Evolutionary conservation across 1,284 basidiomycete species (phyloP), one percentile per base, ranked within the genome.

Genomic region (Ceratobasidium theobromae): DNA sequence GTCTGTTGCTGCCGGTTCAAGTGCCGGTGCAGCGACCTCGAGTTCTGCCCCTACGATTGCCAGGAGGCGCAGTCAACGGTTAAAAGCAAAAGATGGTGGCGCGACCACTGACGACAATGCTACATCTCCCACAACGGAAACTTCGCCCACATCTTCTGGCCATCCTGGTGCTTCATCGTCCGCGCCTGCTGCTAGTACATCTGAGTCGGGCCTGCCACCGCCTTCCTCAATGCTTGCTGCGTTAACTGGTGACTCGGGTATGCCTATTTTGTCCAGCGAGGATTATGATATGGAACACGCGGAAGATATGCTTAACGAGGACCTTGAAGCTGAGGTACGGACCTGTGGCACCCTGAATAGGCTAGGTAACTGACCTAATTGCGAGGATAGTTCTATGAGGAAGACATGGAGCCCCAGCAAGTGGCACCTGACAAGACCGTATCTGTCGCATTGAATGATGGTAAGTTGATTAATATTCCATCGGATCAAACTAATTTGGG

Each of bases 401-500:
- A 60, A 25, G 55, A 60, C 48, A 60, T 60, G 55, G 55, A 60
- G 30, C 55, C 55, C 25, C 55, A 60, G 25, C 55, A 60, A 21
- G 43, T 27, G 16, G 76, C 75, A 0, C 79, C 83, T 5, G 92
- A 93, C 71, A 95, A 89, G 78, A 95, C 93, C 0, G 87, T 97
- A 58, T 92, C 87, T 52, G 80, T 98, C 49, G 87, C 90, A 21
- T 85, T 96, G 27, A 84, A 82, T 21, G 87, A 92, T 77, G 91
- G 91, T 91, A 70, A 66, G 81, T 30, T 45, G 49, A 14, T 28
- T 45, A 16, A 8, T 3, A 6, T 18, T 1, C 57, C 69, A 52
- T 16, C 33, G 30, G 57, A 67, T 51, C 16, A 69, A 49, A 8
- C 64, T 1, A 30, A 54, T 18, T n/a, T 52, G 18, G 32, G 45